Evolutionary conservation across 163 green algal genomes (phyloP).

Genomic region (Coccomyxa subellipsoidea): DNA sequence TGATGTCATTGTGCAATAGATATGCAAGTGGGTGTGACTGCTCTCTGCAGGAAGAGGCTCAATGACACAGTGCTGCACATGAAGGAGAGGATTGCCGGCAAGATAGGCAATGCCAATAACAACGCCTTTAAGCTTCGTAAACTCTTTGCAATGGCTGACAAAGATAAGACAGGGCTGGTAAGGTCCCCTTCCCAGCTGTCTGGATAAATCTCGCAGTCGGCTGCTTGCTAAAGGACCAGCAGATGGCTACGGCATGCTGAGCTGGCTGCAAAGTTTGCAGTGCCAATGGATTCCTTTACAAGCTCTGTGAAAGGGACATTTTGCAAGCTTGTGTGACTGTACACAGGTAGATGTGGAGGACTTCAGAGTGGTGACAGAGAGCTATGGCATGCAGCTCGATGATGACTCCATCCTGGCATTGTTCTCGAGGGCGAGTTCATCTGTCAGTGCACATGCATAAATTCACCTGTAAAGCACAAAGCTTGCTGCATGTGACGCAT

Average conservation of each 20-base stretch:
- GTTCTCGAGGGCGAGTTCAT: constrained; percentile 43
- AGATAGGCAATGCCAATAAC: constrained; percentile 72
- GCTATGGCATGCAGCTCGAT: constrained; percentile 83
- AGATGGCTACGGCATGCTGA: not conserved
- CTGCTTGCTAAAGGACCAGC: not conserved
- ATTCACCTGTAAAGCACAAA: not conserved
- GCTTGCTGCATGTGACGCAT: not conserved
- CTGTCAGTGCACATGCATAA: not conserved
- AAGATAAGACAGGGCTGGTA: constrained; percentile 6
- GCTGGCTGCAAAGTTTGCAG: not conserved
- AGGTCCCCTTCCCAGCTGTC: not conserved
- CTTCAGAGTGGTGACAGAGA: constrained; percentile 76
- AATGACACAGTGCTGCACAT: constrained; percentile 31
- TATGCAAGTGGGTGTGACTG: not conserved
- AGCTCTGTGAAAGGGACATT: too few relatives aligned
- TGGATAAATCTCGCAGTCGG: not conserved
- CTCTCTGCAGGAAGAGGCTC: constrained; percentile 23
- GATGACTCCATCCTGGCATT: constrained; percentile 80
- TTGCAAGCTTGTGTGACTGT: not conserved
- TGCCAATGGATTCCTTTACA: not conserved
- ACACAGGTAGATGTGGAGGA: constrained; percentile 58
- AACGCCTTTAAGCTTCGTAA: constrained; percentile 80
- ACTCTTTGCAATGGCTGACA: constrained; percentile 82
- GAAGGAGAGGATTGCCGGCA: constrained; percentile 65
- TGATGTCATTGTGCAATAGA: too few relatives aligned